Conservation (phyloP, 805 yeast species). For the Wickerhamiella azyma region DNA sequence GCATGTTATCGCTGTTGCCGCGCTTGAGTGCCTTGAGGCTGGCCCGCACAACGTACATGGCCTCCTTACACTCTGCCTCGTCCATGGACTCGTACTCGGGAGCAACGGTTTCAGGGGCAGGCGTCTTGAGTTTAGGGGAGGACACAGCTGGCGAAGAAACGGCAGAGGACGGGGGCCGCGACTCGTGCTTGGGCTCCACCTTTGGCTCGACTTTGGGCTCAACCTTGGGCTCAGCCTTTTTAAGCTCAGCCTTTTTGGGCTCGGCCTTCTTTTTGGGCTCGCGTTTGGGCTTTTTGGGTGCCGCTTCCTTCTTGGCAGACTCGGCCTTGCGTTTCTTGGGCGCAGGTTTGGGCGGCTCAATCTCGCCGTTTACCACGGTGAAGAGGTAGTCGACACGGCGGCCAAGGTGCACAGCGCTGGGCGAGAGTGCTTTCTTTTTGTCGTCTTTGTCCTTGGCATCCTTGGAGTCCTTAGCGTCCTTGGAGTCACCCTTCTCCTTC, state of each 20-base stretch:
- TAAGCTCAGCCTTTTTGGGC: not conserved
- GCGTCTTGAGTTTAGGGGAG: conserved; percentile 9
- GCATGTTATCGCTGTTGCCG: conserved; percentile 55
- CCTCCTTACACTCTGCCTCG: conserved; percentile 48
- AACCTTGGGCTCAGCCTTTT: not conserved
- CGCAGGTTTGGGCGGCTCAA: conserved; percentile 14
- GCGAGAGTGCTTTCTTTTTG: conserved; percentile 28
- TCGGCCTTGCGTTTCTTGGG: conserved; percentile 3
- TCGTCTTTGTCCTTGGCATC: conserved; percentile 24
- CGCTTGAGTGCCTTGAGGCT: conserved; percentile 53
- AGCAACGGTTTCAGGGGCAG: conserved; percentile 16
- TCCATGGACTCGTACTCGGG: conserved; percentile 68
- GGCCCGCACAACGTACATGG: conserved; percentile 51
- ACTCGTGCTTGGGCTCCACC: conserved; percentile 13
- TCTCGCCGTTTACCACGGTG: conserved; percentile 46
- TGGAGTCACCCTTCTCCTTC: conserved; percentile 24
- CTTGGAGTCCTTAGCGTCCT: conserved; percentile 26
- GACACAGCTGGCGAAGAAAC: not conserved
- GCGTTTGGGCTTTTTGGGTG: conserved; percentile 5
- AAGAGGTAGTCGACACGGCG: conserved; percentile 85
- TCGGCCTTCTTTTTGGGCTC: not conserved
- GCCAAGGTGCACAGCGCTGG: conserved; percentile 83
- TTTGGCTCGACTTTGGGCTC: conserved; percentile 3
- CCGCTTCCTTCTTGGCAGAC: conserved; percentile 8
- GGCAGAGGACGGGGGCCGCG: conserved; percentile 4